Conservation (phyloP, 345 rosid genomes). For the Ceriops tagal region DNA sequence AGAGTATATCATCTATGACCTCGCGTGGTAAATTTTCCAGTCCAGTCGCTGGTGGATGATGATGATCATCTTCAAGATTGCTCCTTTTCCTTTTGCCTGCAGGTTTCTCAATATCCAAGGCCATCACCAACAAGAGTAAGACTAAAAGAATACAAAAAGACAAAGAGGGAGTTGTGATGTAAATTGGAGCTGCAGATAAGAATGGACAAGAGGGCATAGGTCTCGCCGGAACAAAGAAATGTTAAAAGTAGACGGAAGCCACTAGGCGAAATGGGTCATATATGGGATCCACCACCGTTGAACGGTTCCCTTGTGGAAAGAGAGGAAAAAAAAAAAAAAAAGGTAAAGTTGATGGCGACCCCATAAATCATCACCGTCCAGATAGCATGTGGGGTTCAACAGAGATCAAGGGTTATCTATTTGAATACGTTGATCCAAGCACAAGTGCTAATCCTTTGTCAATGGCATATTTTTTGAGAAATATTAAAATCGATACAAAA, state of each 20-base stretch:
- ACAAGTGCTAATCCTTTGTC: constrained; percentile 25
- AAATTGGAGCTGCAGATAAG: constrained; percentile 21
- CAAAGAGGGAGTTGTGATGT: constrained; percentile 13
- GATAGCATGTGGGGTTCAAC: too few species aligned
- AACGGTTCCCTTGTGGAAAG: constrained; percentile 12
- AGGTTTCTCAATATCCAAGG: constrained; percentile 16
- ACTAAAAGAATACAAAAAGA: background rate
- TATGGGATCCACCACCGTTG: constrained; percentile 36
- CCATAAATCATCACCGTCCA: background rate
- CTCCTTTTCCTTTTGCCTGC: constrained; percentile 28
- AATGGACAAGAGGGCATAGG: constrained; percentile 13
- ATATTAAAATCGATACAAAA: too few species aligned
- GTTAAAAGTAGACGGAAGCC: constrained; percentile 31
- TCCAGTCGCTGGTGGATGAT: constrained; percentile 9
- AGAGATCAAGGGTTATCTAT: too few species aligned
- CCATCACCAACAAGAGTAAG: constrained; percentile 30
- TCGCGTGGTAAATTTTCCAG: constrained; percentile 60
- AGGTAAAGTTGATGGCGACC: constrained; percentile 15
- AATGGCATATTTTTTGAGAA: background rate
- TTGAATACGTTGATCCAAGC: background rate
- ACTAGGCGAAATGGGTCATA: constrained; percentile 29
- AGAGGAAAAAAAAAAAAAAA: too few species aligned
- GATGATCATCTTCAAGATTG: constrained; percentile 6
- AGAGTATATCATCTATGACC: constrained; percentile 53
- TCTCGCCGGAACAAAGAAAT: constrained; percentile 22